These are phyloP conservation scores for Boletus reticulatus DNA, from an alignment of 768 basidiomycete species.

Conservation along the genomic window DNA sequence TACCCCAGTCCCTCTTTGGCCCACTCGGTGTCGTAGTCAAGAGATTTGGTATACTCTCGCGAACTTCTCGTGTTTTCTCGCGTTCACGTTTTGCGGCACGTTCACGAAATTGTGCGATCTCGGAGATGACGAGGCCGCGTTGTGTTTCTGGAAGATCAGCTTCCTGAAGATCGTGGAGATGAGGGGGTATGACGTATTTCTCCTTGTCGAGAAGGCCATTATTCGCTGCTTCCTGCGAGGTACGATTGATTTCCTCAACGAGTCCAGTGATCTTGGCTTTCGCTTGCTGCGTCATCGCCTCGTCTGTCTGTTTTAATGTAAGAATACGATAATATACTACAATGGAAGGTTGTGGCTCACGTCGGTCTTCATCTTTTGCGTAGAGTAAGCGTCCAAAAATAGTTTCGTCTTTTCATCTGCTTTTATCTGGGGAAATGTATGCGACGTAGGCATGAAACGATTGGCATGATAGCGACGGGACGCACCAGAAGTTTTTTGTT, in stretches of 20 bases:
- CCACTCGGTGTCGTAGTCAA: conserved; percentile 55
- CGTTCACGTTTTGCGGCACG: conserved; percentile 88
- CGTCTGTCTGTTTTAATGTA: conserved; percentile 55
- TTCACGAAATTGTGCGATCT: conserved; percentile 96
- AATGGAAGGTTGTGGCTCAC: conserved; percentile 44
- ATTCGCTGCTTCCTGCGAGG: conserved; percentile 72
- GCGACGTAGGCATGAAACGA: conserved; percentile 40
- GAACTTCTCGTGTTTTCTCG: conserved; percentile 82
- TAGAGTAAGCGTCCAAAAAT: conserved; percentile 83
- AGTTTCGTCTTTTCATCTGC: conserved; percentile 93
- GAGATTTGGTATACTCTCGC: conserved; percentile 51
- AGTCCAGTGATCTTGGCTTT: conserved; percentile 63
- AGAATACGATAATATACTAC: background rate
- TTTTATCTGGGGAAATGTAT: conserved; percentile 62
- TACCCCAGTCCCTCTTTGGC: conserved; percentile 83
- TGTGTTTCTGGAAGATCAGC: conserved; percentile 94
- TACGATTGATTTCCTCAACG: conserved; percentile 67
- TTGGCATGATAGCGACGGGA: conserved; percentile 19
- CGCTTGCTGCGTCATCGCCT: conserved; percentile 58
- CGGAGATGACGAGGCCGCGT: conserved; percentile 90
- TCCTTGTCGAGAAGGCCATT: conserved; percentile 77
- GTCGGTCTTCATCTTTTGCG: conserved; percentile 76
- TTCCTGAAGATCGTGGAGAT: conserved; percentile 94
- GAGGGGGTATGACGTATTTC: conserved; percentile 91
- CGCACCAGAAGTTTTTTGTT: conserved; percentile 71